These are phyloP conservation scores for Globisporangium cederbergense DNA, from an alignment of 352 stramenopile genomes.

Conservation along the genomic window DNA sequence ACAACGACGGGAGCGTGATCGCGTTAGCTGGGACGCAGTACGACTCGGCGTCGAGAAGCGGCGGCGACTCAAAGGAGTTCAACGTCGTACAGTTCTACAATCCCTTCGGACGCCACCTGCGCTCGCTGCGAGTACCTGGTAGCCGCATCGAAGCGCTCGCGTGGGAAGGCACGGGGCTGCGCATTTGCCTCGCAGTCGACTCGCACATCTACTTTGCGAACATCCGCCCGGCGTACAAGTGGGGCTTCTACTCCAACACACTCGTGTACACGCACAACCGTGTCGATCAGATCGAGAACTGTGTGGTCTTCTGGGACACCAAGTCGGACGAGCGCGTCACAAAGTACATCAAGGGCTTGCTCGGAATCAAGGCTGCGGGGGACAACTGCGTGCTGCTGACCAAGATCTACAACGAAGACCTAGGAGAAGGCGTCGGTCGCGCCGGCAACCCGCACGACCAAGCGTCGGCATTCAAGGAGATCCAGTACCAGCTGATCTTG, in stretches of 20 bases:
- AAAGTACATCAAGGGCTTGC: conserved; percentile 83
- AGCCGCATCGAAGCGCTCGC: conserved; percentile 83
- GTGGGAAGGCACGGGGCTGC: conserved; percentile 90
- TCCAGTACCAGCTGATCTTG: conserved; percentile 83
- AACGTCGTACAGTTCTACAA: conserved; percentile 93
- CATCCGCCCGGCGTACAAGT: conserved; percentile 91
- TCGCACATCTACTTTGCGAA: conserved; percentile 96
- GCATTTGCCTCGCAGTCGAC: conserved; percentile 92
- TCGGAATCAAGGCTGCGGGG: conserved; percentile 74
- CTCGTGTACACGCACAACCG: conserved; percentile 91
- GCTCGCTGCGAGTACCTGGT: conserved; percentile 86
- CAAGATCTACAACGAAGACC: conserved; percentile 79
- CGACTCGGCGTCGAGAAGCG: conserved; percentile 23
- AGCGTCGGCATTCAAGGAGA: conserved; percentile 40
- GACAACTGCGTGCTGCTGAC: conserved; percentile 87
- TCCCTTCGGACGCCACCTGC: conserved; percentile 81
- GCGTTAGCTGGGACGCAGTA: conserved; percentile 76
- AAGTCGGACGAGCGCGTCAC: conserved; percentile 82
- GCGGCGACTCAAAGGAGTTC: conserved; percentile 51
- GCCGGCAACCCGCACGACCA: conserved; percentile 15
- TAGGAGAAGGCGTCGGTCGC: conserved; percentile 25
- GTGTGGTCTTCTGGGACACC: conserved; percentile 91
- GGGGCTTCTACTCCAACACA: conserved; percentile 88
- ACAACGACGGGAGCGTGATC: conserved; percentile 90
- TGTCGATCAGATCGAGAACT: conserved; percentile 84